These are phyloP conservation scores for Aphanomyces astaci DNA, from an alignment of 352 stramenopile species.

Conservation along the genomic window DNA sequence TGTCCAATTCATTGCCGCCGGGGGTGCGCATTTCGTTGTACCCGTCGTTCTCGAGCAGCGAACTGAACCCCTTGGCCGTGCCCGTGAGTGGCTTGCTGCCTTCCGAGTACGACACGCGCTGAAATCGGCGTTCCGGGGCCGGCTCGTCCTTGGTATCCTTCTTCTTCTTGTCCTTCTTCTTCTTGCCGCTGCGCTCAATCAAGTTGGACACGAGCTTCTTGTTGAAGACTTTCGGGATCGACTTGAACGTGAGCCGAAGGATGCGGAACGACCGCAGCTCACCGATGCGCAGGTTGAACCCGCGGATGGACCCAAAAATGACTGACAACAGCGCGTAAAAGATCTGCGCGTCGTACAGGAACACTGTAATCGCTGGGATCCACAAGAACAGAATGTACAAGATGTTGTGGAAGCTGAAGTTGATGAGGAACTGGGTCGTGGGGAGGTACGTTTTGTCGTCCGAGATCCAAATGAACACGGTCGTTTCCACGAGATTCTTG, in stretches of 20 bases:
- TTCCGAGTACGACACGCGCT: constrained; percentile 76
- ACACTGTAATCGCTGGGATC: constrained; percentile 26
- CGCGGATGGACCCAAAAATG: constrained; percentile 25
- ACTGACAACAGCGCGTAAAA: constrained; percentile 28
- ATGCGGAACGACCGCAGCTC: constrained; percentile 28
- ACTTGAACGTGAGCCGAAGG: constrained; percentile 28
- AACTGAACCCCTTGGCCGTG: constrained; percentile 72
- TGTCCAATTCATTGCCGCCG: neutral
- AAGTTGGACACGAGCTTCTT: constrained; percentile 86
- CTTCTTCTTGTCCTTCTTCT: constrained; percentile 53
- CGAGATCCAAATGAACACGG: constrained; percentile 26
- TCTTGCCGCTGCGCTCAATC: constrained; percentile 35
- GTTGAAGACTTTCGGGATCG: constrained; percentile 66
- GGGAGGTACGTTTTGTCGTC: constrained; percentile 5
- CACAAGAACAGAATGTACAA: constrained; percentile 28
- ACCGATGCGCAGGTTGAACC: constrained; percentile 28
- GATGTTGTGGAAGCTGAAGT: constrained; percentile 25
- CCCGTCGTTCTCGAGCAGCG: constrained; percentile 21
- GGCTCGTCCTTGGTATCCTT: constrained; percentile 33
- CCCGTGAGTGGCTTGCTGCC: constrained; percentile 73
- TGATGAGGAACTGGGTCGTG: constrained; percentile 25
- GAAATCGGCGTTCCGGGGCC: constrained; percentile 60
- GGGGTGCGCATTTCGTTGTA: constrained; percentile 20
- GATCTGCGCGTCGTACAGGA: constrained; percentile 29
- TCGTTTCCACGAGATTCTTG: constrained; percentile 27